These are phyloP conservation scores for Aspergillus luchuensis DNA, from an alignment of 2,329 filamentous ascomycete genomes.

Conservation along the genomic window DNA sequence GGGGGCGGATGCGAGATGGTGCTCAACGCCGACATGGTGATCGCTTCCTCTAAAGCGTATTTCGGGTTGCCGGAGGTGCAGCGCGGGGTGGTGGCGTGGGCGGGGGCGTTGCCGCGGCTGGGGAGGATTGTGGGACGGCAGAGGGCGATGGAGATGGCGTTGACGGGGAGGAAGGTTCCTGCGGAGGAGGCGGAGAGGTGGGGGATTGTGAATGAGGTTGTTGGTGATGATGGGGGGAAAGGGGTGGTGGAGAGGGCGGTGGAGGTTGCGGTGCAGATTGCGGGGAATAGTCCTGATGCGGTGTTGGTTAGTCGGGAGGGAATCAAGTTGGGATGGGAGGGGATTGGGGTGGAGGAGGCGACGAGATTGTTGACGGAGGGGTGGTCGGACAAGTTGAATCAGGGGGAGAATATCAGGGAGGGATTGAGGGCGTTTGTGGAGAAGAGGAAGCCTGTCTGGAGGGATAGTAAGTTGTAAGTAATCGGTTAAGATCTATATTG, in stretches of 20 bases:
- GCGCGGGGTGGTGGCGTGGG: conserved; percentile 69
- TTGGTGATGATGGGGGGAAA: conserved; percentile 16
- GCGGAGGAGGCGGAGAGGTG: conserved; percentile 64
- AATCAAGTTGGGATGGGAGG: conserved; percentile 72
- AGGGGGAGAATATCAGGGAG: conserved; percentile 72
- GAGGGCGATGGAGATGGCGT: conserved; percentile 71
- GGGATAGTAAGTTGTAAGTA: conserved; percentile 40
- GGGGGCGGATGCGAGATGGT: conserved; percentile 78
- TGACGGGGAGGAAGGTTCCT: conserved; percentile 63
- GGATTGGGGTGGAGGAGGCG: conserved; percentile 63
- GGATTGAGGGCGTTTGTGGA: conserved; percentile 75
- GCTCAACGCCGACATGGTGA: conserved; percentile 69
- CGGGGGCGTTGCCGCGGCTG: conserved; percentile 69
- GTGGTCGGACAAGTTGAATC: conserved; percentile 62
- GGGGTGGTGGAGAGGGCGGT: conserved; percentile 51
- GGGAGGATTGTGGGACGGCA: conserved; percentile 66
- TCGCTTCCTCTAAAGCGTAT: conserved; percentile 55
- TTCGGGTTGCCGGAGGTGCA: conserved; percentile 74
- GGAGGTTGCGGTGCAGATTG: conserved; percentile 62
- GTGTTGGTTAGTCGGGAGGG: conserved; percentile 74
- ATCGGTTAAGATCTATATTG: neutral
- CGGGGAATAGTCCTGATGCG: conserved; percentile 70
- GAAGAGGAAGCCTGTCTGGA: conserved; percentile 69
- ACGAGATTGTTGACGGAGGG: conserved; percentile 60
- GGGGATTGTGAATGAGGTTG: conserved; percentile 70